These are phyloP conservation scores for Cladosporium sp. DNA, from an alignment of 2,329 filamentous ascomycete species.

Conservation along the genomic window DNA sequence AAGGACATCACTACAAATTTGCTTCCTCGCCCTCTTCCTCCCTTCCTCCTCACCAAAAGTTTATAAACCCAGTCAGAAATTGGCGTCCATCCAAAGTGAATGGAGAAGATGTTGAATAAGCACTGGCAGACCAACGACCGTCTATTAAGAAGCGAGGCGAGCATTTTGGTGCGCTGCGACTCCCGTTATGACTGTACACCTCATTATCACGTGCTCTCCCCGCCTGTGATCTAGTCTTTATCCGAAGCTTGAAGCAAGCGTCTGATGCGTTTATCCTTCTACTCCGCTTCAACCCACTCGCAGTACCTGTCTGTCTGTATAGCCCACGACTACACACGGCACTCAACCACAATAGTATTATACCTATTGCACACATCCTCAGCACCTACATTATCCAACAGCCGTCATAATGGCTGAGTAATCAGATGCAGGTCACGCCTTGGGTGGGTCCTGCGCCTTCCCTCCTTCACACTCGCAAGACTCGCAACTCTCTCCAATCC, in stretches of 20 bases:
- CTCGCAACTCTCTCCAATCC: background rate
- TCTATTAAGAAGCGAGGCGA: constrained; percentile 39
- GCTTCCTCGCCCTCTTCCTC: background rate
- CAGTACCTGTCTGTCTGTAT: background rate
- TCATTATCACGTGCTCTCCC: constrained; percentile 7
- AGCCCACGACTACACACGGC: background rate
- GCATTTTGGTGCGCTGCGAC: constrained; percentile 27
- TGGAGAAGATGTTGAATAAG: constrained; percentile 54
- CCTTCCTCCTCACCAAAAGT: constrained; percentile 54
- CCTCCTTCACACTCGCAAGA: background rate
- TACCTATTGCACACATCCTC: constrained; percentile 20
- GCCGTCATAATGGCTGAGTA: constrained; percentile 45
- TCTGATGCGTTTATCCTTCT: background rate
- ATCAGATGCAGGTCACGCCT: constrained; percentile 32
- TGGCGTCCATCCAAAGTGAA: constrained; percentile 15
- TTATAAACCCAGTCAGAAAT: constrained; percentile 49
- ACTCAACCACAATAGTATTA: background rate
- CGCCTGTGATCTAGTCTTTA: constrained; percentile 13
- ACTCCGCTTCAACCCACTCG: background rate
- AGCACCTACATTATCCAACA: constrained; percentile 29
- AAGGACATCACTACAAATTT: background rate
- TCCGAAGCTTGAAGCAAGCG: background rate
- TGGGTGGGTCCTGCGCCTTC: constrained; percentile 17
- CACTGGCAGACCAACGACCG: constrained; percentile 47
- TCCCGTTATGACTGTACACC: constrained; percentile 36